A percentile compares a stretch with the other conserved stretches of the same genome.
phyloP scores from a whole-genome alignment of 2,329 filamentous ascomycete species.

The Chaetomium sp. region DNA sequence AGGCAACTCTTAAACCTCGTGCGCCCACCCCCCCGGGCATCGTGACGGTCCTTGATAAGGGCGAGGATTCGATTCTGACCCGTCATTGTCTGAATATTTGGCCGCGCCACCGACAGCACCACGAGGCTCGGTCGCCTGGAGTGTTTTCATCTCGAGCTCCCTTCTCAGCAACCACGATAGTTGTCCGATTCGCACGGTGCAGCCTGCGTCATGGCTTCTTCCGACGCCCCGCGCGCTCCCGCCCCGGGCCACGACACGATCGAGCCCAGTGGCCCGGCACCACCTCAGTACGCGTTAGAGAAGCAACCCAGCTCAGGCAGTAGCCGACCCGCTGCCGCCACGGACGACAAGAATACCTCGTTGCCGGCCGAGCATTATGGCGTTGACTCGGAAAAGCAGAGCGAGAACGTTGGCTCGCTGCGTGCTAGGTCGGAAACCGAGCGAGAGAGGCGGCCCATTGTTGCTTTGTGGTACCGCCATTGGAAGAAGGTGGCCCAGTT shows the following conservation, averaged over 20 bases:
- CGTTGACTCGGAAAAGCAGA: constrained; percentile 34
- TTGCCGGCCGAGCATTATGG: constrained; percentile 25
- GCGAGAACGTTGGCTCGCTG: constrained; percentile 32
- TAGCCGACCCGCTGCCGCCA: constrained; percentile 12
- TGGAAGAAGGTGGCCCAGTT: constrained; percentile 24
- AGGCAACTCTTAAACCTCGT: not conserved
- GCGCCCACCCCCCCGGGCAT: constrained; percentile 10
- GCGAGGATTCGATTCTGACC: constrained; percentile 11
- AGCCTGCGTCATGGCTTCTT: constrained; percentile 9
- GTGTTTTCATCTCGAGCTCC: not conserved
- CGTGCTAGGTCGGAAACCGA: constrained; percentile 11
- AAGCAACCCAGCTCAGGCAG: constrained; percentile 24
- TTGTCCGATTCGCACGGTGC: not conserved
- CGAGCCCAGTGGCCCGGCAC: constrained; percentile 19
- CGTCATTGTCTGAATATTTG: not conserved
- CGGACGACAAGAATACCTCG: constrained; percentile 26
- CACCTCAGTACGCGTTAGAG: constrained; percentile 4
- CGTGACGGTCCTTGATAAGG: not conserved
- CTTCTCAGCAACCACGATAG: not conserved
- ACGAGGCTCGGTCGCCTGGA: not conserved
- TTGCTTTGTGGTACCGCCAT: constrained; percentile 16
- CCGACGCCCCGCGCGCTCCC: not conserved
- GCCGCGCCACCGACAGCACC: not conserved
- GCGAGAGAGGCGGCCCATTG: not conserved
- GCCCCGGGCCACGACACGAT: constrained; percentile 20